Base-by-base conservation (phyloP, 306 rosid species). In the Pueraria montana region DNA sequence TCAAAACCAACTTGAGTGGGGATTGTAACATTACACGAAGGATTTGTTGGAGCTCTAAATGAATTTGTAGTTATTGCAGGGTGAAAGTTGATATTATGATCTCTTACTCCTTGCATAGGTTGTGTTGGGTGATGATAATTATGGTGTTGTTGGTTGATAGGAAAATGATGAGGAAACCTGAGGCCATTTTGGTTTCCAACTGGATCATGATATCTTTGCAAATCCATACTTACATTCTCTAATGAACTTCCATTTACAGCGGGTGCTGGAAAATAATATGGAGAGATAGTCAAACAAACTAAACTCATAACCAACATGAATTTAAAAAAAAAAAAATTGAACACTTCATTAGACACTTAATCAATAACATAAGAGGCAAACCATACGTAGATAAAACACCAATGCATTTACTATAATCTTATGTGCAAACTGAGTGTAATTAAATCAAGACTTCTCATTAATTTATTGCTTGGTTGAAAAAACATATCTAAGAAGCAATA, bases 131-230 rank as follows among this genome's bases (percentile, higher is more conserved):
- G 87, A 40, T 90, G 99, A 80, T 84, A 92, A 78, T 36, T 91
- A 72, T 78, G 97, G 83, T 81, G 91, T 53, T 66, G 90, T 53
- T 88, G 96, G 87, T 84, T 91, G 69, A 69, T 71, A 17, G 86
- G 84, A 68, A 87, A 89, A 80, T 92, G 92, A 75, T 89, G 94
- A 82, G 92, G 91, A 74, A 90, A 81, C 87, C 91, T 84, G 73
- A 87, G 84, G 24, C 84, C 83, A 77, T 40, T 85, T 87, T 91
- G 79, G 78, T 84, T 90, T 80, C 87, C 85, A 58, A 87, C 70
- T 80, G 91, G 38, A 55, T 94, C 97, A 26, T 91, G 92, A 90
- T 94, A 91, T 91, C 99, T 87, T 46, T 85, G 91, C 88, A 94
- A 66, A 76, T 91, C 97, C 89, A 89, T 77, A 79, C 78, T 92